Base-by-base conservation (phyloP, 2,329 filamentous ascomycete species). In the Epichloe typhina region DNA sequence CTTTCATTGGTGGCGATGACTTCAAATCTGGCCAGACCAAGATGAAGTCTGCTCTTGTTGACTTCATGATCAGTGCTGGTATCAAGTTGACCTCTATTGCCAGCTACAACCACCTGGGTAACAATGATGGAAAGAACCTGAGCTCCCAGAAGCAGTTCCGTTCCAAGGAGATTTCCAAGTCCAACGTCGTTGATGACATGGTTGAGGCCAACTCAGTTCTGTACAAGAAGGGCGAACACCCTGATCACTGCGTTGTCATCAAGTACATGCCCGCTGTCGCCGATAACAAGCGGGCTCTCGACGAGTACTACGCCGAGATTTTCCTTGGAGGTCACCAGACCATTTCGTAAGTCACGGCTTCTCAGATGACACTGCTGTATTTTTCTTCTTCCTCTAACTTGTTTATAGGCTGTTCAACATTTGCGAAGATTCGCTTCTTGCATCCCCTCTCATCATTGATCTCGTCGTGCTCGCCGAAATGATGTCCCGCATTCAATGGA, bases 21-120 rank as follows among this genome's bases (percentile, higher is more conserved):
- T 98, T 98, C 84, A 98, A 98, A 76, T 97, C 93, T 55, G 93
- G 93, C 56, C 93, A 98, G 77, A 98, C 93, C 67, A 98, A 98
- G 83, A 98, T 98, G 93, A 98, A 98, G 76, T 97, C 93, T 54
- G 93, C 93, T 19, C 82, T 98, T 33, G 93, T 97, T 44, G 93
- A 98, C 72, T 98, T 98, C 74, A 72, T 98, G 67, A 95, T 98
- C 82, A 96, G 83, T 67, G 93, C 93, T 46, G 93, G 93, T 66
- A 97, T 98, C 79, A 96, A 95, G 76, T 82, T 98, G 64, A 97
- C 91, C 53, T 95, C 90, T 40, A 97, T 98, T 72, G 88, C 93
- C 57, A 94, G 87, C 72, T 98, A 98, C 82, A 98, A 98, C 76
- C 93, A 98, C 69, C 83, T 98, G 51, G 93, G 93, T 64, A 98